Percentiles rank a stretch among this genome's conserved stretches.
Conservation (phyloP, 495 filamentous ascomycete species). For the Neurospora sp. region DNA sequence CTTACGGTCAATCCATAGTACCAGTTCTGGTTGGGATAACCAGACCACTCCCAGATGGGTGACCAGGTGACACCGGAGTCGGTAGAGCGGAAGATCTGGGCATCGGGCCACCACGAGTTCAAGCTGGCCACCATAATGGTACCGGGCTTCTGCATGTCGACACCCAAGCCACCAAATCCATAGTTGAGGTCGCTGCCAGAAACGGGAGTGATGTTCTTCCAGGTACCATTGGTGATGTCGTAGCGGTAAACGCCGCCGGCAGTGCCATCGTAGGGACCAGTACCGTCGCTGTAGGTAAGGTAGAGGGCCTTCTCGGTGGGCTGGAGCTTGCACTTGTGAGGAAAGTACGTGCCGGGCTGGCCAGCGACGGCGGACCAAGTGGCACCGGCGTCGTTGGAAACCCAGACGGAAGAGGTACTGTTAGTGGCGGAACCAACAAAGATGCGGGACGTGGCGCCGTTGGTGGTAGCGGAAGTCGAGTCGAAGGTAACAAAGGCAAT, state of each 20-base stretch:
- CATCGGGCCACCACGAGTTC: slow-evolving; percentile 52
- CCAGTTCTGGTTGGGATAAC: slow-evolving; percentile 34
- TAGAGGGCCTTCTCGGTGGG: slow-evolving; percentile 45
- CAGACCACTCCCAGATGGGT: slow-evolving; percentile 39
- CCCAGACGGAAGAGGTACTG: slow-evolving; percentile 40
- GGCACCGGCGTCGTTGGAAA: slow-evolving; percentile 42
- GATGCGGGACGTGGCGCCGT: slow-evolving; percentile 44
- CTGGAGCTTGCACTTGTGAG: slow-evolving; percentile 46
- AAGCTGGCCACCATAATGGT: slow-evolving; percentile 45
- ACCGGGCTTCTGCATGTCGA: slow-evolving; percentile 45
- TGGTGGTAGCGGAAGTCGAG: slow-evolving; percentile 33
- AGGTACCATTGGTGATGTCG: slow-evolving; percentile 35
- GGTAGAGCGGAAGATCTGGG: slow-evolving; percentile 41
- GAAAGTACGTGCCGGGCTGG: slow-evolving; percentile 41
- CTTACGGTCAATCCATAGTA: slow-evolving; percentile 35
- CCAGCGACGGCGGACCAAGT: slow-evolving; percentile 41
- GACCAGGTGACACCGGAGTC: slow-evolving; percentile 46
- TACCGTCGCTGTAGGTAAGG: slow-evolving; percentile 44
- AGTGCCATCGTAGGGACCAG: slow-evolving; percentile 46
- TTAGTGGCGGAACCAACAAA: slow-evolving; percentile 48
- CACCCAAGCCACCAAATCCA: slow-evolving; percentile 46
- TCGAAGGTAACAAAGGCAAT: slow-evolving; percentile 48
- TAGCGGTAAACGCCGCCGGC: slow-evolving; percentile 42
- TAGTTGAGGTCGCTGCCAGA: slow-evolving; percentile 31
- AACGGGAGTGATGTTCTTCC: slow-evolving; percentile 46